phyloP scores from a whole-genome alignment of 768 basidiomycete genomes.

The Russula brevipes region DNA sequence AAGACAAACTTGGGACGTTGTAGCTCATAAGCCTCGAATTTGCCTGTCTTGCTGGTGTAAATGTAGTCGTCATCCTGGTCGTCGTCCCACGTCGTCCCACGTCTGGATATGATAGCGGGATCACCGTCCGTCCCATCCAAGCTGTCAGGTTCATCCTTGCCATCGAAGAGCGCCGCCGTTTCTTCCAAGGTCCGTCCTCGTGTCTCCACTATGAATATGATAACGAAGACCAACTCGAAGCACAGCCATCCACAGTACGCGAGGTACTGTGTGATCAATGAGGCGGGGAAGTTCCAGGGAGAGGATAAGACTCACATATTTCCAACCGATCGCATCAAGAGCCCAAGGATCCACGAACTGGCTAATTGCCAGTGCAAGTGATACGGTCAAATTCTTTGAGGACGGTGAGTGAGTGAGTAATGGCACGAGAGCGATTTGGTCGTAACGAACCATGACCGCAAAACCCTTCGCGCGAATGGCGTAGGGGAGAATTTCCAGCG shows the following conservation, averaged over 20 bases:
- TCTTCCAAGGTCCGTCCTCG: constrained; percentile 68
- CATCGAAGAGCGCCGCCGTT: constrained; percentile 67
- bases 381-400: constrained; percentile 54
- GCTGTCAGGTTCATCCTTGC: constrained; percentile 42
- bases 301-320: constrained; percentile 31
- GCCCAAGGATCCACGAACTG: constrained; percentile 79
- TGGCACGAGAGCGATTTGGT: not conserved
- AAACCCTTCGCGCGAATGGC: constrained; percentile 76
- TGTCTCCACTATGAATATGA: constrained; percentile 55
- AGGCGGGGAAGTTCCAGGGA: constrained; percentile 10
- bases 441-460: constrained; percentile 55
- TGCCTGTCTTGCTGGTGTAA: not conserved
- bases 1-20: constrained; percentile 1
- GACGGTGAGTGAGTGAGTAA: not conserved
- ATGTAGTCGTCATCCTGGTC: not conserved
- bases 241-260: constrained; percentile 62
- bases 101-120: constrained; percentile 38
- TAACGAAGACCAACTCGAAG: constrained; percentile 54
- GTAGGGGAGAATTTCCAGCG: constrained; percentile 77
- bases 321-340: constrained; percentile 44
- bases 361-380: constrained; percentile 68
- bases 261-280: constrained; percentile 39
- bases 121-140: constrained; percentile 46
- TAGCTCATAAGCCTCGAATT: constrained; percentile 4
- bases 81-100: not conserved